A percentile compares a stretch with the other conserved stretches of the same genome.
These are phyloP conservation scores for Gamarada debralockiae DNA, from an alignment of 495 filamentous ascomycete species.

Conservation along the genomic window DNA sequence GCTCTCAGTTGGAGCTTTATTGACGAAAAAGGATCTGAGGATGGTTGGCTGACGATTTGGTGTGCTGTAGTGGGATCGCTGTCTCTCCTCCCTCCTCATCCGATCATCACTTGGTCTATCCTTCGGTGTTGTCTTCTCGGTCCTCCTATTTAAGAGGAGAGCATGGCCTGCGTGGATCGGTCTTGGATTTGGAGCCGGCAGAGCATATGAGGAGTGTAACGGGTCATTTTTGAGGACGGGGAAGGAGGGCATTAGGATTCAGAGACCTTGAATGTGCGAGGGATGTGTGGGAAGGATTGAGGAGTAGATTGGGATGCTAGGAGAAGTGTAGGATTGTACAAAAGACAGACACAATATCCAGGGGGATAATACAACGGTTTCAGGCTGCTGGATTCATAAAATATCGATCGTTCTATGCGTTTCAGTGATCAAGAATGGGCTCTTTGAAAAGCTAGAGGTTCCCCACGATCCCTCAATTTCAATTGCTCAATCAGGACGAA, in stretches of 20 bases:
- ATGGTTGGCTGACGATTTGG: background rate
- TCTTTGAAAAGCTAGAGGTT: too few relatives aligned
- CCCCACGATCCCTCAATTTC: too few relatives aligned
- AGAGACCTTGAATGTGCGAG: conserved; percentile 10
- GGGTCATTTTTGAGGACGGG: conserved; percentile 43
- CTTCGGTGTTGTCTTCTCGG: conserved; percentile 97
- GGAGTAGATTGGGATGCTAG: background rate
- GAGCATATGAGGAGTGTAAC: conserved; percentile 94
- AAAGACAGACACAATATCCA: conserved; percentile 17
- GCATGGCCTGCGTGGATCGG: conserved; percentile 94
- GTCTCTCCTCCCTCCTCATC: conserved; percentile 92
- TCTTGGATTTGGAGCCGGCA: conserved; percentile 88
- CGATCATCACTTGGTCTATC: conserved; percentile 89
- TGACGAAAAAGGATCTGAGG: background rate
- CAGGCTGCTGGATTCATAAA: background rate
- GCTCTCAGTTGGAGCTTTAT: background rate
- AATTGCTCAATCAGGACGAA: too few relatives aligned
- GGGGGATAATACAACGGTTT: conserved; percentile 2
- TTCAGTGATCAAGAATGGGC: too few relatives aligned
- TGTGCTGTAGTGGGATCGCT: conserved; percentile 83
- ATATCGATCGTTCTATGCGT: background rate
- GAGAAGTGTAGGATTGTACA: conserved; percentile 21
- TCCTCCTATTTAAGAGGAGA: conserved; percentile 94
- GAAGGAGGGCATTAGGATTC: conserved; percentile 23
- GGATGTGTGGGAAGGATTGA: background rate